Percentiles rank a stretch among this genome's conserved stretches.
Evolutionary conservation across 1,139 yeast species (phyloP).

Genomic region (Candida sanyaensis): DNA sequence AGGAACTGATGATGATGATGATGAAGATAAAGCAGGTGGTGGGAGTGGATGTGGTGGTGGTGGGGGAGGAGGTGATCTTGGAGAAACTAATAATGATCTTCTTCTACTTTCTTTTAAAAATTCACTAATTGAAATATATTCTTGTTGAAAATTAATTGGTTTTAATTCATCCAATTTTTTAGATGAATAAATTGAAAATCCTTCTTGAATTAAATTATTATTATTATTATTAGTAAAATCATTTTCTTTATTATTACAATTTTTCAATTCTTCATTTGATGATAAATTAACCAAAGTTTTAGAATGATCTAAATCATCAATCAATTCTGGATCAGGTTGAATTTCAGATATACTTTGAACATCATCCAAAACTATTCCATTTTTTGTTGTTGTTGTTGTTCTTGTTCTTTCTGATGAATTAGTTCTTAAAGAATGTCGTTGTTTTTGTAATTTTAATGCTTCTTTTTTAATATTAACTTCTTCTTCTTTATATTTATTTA

Average conservation of each 20-base stretch:
- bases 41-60: too few species aligned
- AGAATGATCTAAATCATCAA: constrained; percentile 6
- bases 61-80: not conserved
- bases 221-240: too few species aligned
- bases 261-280: not conserved
- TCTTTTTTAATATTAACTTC: constrained; percentile 9
- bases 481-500: constrained; percentile 13
- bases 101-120: constrained; percentile 13
- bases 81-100: constrained; percentile 7
- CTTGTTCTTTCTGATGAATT: not conserved
- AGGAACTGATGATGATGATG: too few species aligned
- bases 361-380: not conserved
- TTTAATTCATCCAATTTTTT: constrained; percentile 1
- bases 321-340: constrained; percentile 11
- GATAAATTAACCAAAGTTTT: constrained; percentile 3
- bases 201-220: constrained; percentile 2
- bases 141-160: constrained; percentile 12
- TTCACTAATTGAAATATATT: constrained; percentile 14
- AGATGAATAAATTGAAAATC: constrained; percentile 12
- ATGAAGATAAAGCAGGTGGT: too few species aligned
- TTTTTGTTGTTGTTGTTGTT: not conserved
- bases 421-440: not conserved
- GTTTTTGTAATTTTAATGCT: constrained; percentile 6
- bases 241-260: not conserved
- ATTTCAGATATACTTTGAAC: constrained; percentile 8